Conservation (phyloP, 805 yeast species). For the Cyberlindnera euphorbiiphila region DNA sequence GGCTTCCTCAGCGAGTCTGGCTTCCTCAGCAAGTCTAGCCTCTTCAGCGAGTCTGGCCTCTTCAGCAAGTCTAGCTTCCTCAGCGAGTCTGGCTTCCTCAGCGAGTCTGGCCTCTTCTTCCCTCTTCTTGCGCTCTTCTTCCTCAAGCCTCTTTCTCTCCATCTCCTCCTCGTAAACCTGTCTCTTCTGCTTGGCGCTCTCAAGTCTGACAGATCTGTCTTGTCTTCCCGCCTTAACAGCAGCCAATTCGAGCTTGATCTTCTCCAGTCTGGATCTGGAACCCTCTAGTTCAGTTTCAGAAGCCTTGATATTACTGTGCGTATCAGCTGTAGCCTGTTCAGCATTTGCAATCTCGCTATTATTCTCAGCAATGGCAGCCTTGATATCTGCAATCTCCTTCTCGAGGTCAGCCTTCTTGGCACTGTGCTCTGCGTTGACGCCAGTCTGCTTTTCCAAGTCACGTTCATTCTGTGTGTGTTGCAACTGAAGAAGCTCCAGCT, state of each 20-base stretch:
- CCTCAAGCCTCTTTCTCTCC: conserved; percentile 12
- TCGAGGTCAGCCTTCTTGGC: conserved; percentile 20
- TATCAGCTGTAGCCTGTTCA: conserved; percentile 13
- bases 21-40: conserved; percentile 7
- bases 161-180: conserved; percentile 19
- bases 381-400: conserved; percentile 17
- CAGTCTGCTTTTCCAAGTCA: conserved; percentile 23
- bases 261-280: conserved; percentile 17
- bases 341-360: conserved; percentile 17
- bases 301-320: conserved; percentile 11
- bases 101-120: conserved; percentile 2
- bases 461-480: conserved; percentile 26
- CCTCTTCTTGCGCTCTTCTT: conserved; percentile 14
- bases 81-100: conserved; percentile 17
- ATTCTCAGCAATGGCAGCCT: conserved; percentile 21
- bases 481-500: conserved; percentile 22
- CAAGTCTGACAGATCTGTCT: conserved; percentile 22
- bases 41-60: conserved; percentile 9
- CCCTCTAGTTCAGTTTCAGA: conserved; percentile 19
- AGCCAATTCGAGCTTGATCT: conserved; percentile 21
- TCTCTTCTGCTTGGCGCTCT: conserved; percentile 25
- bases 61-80: conserved; percentile 6
- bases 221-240: conserved; percentile 21
- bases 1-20: conserved; percentile 12
- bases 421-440: conserved; percentile 15